Base-by-base conservation (phyloP, 2,329 filamentous ascomycete genomes). In the Paraphaeosphaeria minitans region DNA sequence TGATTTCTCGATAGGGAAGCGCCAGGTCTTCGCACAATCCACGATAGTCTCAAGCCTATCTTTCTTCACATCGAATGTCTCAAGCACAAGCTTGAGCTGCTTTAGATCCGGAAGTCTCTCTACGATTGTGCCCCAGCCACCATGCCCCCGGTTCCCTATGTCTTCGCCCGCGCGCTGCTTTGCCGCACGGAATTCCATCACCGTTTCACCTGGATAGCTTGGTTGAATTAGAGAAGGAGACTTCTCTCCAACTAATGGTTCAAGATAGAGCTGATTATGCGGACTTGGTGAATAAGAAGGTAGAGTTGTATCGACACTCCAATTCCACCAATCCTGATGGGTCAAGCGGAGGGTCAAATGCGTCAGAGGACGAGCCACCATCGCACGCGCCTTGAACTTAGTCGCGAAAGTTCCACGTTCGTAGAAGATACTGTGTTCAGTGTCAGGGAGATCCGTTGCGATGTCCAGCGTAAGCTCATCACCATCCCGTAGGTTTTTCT, bases 1-100 rank as follows among this genome's bases (percentile, higher is more conserved):
- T 4, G 46, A 47, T 9, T 53, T 55, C 6, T 57, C 33, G 4
- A 71, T 31, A 9, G 64, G 65, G 54, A 74, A 75, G 16, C 21
- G 61, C 72, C 72, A 75, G 7, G 62, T 69, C 60, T 67, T 68
- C 13, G 69, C 68, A 59, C 69, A 73, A 22, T 70, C 62, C 0
- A 68, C 51, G 4, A 74, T 67, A 1, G 9, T 54, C 14, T 75
- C 68, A 2, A 75, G 47, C 50, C 71, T 69, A 0, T 37, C 19
- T 22, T 57, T 59, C 56, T 75, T 75, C 2, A 47, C 47, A 19
- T 27, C 47, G 52, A 70, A 75, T 3, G 66, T 72, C 57, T 74
- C 67, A 4, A 74, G 50, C 10, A 73, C 62, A 6, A 73, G 53
- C 14, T 65, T 59, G 21, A 73, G 39, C 1, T 47, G 55, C 53